Evolutionary conservation across 441 rosid species (phyloP).

Genomic region (Brassica hybrid): DNA sequence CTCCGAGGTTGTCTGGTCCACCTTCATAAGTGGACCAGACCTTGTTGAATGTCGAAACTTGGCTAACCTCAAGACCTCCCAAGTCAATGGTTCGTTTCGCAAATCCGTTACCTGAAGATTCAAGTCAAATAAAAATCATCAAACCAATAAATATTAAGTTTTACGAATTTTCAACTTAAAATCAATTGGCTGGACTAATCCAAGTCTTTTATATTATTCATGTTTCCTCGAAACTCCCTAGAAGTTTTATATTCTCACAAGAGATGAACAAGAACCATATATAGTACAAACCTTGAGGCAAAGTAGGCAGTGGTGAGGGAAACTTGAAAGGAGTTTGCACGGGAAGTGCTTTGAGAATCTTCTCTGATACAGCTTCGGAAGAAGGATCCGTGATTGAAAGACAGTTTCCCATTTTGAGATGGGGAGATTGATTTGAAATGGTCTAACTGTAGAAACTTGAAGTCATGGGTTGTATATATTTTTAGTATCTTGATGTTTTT

Average conservation of each 20-base stretch:
- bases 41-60: slow-evolving; percentile 62
- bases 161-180: background rate
- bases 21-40: slow-evolving; percentile 75
- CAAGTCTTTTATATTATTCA: no score
- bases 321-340: slow-evolving; percentile 60
- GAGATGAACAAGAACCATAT: background rate
- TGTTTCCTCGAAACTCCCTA: no score
- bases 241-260: background rate
- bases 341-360: slow-evolving; percentile 49
- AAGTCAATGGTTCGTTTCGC: slow-evolving; percentile 68
- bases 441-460: background rate
- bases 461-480: slow-evolving; percentile 21
- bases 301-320: slow-evolving; percentile 76
- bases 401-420: slow-evolving; percentile 58
- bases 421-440: background rate
- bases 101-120: slow-evolving; percentile 61
- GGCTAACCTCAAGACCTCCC: slow-evolving; percentile 73
- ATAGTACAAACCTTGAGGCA: slow-evolving; percentile 54
- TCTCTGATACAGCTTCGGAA: slow-evolving; percentile 35
- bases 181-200: no score
- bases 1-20: slow-evolving; percentile 75
- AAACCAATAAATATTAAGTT: background rate
- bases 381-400: slow-evolving; percentile 14
- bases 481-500: slow-evolving; percentile 5
- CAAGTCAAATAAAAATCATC: background rate